Conservation (phyloP, 768 basidiomycete genomes). For the Grammothele lineata region DNA sequence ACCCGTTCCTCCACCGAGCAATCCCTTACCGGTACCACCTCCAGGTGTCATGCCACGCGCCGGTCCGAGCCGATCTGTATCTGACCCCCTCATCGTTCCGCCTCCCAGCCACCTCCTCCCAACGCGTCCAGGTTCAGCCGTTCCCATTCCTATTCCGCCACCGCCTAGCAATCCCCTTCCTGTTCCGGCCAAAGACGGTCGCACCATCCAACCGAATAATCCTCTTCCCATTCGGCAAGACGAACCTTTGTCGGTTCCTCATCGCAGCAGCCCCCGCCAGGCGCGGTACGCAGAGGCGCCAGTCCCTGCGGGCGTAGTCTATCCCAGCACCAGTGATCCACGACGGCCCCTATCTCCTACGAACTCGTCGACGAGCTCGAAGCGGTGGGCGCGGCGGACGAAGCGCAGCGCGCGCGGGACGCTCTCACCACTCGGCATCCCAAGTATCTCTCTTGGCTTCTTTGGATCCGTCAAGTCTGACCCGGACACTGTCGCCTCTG, state of each 20-base stretch:
- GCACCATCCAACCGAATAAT: background rate
- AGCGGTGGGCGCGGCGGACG: background rate
- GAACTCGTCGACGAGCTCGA: background rate
- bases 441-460: too few species aligned
- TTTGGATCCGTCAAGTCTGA: too few species aligned
- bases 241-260: constrained; percentile 9
- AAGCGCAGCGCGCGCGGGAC: background rate
- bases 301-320: constrained; percentile 12
- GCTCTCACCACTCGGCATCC: too few species aligned
- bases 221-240: constrained; percentile 3
- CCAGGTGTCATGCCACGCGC: too few species aligned
- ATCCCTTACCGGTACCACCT: constrained; percentile 3
- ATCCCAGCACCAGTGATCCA: constrained; percentile 11
- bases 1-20: constrained; percentile 1
- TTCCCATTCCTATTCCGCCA: background rate
- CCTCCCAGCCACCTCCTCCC: background rate
- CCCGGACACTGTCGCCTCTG: too few species aligned
- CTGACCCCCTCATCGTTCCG: too few species aligned
- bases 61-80: too few species aligned
- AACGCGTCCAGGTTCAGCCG: background rate
- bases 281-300: constrained; percentile 14
- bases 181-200: background rate
- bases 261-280: constrained; percentile 8
- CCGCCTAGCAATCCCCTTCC: constrained; percentile 1
- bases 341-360: background rate